Base-by-base conservation (phyloP, 495 filamentous ascomycete genomes). In the Mytilinidion resinicola region DNA sequence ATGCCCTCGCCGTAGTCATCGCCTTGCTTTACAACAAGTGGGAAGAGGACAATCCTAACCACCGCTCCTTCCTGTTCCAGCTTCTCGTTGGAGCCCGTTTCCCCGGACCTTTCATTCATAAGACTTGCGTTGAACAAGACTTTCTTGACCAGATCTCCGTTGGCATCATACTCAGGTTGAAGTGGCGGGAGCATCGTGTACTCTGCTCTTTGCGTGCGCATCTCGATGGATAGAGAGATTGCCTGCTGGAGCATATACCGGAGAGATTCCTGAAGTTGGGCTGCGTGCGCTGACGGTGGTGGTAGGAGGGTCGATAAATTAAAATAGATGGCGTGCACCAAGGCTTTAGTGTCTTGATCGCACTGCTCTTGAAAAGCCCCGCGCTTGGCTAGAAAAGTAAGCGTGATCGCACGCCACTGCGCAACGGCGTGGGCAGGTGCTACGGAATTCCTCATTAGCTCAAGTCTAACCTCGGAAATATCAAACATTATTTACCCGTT, bases 171-270 rank as follows among this genome's bases (percentile, higher is more conserved):
- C 66, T 96, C 90, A 10, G 95, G 92, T 62, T 91, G 89, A n/a
- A 95, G 78, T 8, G 93, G 91, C 4, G 92, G 92, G 5, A 96
- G 84, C 91, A 98, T 96, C 72, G 92, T 90, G 73, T 92, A 98
- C 71, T 96, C 91, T 17, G 93, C 90, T 14, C 91, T 80, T 70
- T 98, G 93, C 15, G 86, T 92, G 63, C 93, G 89, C 95, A 98
- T 96, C 76, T 96, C 90, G 61, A 97, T 83, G 3, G 91, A 89
- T 3, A 98, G 79, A 42, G 85, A 85, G 38, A 92, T 91, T 0
- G 93, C 92, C 34, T 87, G 79, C 54, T 80, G 80, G 60, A 96
- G 80, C 14, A 97, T 86, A 64, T 88, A 87, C 60, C 85, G 85
- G 42, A 98, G 81, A 41, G 90, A 89, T 1, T 86, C 81, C 41